Base-by-base conservation (phyloP, 805 yeast species). In the Ascoidea rubescens region DNA sequence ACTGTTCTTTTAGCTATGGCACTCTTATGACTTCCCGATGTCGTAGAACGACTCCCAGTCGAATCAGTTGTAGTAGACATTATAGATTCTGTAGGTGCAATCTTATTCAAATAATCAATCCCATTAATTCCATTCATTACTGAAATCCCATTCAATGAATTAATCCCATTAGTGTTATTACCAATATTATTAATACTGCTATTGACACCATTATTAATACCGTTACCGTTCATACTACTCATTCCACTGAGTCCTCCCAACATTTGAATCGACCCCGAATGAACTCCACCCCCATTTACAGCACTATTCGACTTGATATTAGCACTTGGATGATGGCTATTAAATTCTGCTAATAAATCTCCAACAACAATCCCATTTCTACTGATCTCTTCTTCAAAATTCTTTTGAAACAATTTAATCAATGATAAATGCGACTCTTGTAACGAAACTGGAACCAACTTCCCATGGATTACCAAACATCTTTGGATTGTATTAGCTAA, bases 401-500 rank as follows among this genome's bases (percentile, higher is more conserved):
- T 86, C 67, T 75, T 75, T 57, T 72, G 72, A 68, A 77, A 87
- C 53, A 87, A 66, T 42, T 73, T 76, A 45, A 79, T 74, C 67
- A 88, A 70, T 12, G 80, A 74, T n/a, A 75, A 76, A 61, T 88
- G 96, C 28, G 87, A 75, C 1, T 76, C 74, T 57, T 69, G 74
- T 70, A 87, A 70, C 10, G 71, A 61, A 1, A 71, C 62, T 2
- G 85, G 78, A 14, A 85, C 73, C 54, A 85, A 69, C 57, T 76
- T 72, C 1, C 81, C 86, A 63, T 88, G 96, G 48, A 87, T 71
- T 21, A 73, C 69, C 54, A 88, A 71, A 62, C 93, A 81, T 51
- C 84, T 70, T 64, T 73, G 74, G 60, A 88, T 70, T 31, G 83
- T 73, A n/a, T 71, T 62, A 2, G 87, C 77, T 62, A 88, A 73